Conservation (phyloP, 2,329 filamentous ascomycete genomes). For the Neophaeococcomyces mojaviensis region DNA sequence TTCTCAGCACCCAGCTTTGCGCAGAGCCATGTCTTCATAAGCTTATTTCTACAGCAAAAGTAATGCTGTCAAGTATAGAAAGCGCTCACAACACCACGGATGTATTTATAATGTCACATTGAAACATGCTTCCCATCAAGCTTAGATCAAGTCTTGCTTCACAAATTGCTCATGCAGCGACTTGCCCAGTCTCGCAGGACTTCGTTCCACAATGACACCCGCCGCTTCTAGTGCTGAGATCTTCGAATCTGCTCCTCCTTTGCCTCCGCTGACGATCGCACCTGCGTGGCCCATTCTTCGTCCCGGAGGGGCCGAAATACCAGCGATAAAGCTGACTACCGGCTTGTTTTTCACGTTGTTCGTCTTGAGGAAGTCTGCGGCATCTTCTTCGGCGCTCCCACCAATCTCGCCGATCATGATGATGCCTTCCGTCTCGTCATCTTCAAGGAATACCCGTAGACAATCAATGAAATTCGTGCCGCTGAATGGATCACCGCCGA, state of each 20-base stretch:
- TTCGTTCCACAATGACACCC: conserved; percentile 93
- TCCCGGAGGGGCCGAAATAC: conserved; percentile 93
- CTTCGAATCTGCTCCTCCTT: conserved; percentile 97
- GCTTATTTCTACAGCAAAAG: too few species aligned
- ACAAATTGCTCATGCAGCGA: conserved; percentile 92
- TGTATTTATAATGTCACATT: too few species aligned
- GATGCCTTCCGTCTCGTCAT: conserved; percentile 95
- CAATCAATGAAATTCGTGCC: conserved; percentile 99
- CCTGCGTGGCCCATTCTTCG: conserved; percentile 98
- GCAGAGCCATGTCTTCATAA: too few species aligned
- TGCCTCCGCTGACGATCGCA: conserved; percentile 94
- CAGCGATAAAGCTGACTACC: conserved; percentile 95
- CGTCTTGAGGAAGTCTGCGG: conserved; percentile 87
- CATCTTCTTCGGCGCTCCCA: conserved; percentile 94
- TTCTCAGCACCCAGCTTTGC: too few species aligned
- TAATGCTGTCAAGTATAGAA: too few species aligned
- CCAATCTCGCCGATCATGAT: conserved; percentile 99
- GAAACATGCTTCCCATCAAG: neutral
- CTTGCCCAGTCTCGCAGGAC: conserved; percentile 86
- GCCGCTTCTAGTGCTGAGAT: conserved; percentile 88
- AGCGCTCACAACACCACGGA: too few species aligned
- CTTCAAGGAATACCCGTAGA: conserved; percentile 90
- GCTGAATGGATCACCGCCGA: conserved; percentile 96
- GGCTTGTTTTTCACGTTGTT: conserved; percentile 93
- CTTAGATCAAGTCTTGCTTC: conserved; percentile 84